These are phyloP conservation scores for Curvularia sp. DNA, from an alignment of 2,329 filamentous ascomycete genomes.

Conservation along the genomic window DNA sequence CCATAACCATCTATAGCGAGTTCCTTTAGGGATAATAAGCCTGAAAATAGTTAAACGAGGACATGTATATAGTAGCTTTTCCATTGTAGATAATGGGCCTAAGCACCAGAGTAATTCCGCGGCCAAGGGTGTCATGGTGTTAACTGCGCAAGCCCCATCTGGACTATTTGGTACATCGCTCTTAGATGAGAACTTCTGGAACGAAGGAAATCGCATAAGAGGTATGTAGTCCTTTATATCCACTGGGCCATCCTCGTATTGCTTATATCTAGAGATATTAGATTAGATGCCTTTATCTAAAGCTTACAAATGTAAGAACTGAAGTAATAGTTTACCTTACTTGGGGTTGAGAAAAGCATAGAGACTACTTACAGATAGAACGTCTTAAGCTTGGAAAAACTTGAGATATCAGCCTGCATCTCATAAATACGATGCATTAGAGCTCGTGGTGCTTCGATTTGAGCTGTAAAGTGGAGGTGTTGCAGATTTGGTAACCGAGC, in stretches of 20 bases:
- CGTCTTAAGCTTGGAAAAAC: constrained; percentile 13
- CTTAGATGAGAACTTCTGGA: constrained; percentile 10
- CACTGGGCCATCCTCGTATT: constrained; percentile 9
- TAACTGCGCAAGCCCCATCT: background rate
- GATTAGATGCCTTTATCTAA: background rate
- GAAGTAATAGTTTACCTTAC: background rate
- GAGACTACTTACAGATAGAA: constrained; percentile 10
- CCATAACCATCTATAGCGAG: background rate
- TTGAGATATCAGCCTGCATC: constrained; percentile 2
- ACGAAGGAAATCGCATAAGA: constrained; percentile 9
- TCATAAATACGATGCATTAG: constrained; percentile 13
- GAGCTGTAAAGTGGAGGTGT: constrained; percentile 6
- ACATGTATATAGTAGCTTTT: constrained; percentile 3
- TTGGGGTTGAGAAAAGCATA: background rate
- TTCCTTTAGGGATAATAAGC: background rate
- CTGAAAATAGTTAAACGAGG: background rate
- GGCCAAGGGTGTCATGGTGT: background rate
- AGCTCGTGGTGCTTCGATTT: constrained; percentile 8
- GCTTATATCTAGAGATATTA: constrained; percentile 1
- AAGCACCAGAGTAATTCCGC: constrained; percentile 12
- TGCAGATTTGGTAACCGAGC: constrained; percentile 13
- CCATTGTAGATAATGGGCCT: constrained; percentile 1
- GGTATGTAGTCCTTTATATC: constrained; percentile 6
- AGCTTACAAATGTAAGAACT: background rate
- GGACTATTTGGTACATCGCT: background rate